phyloP scores from a whole-genome alignment of 192 early-diverging fungal species.

The Backusella psychrophila region DNA sequence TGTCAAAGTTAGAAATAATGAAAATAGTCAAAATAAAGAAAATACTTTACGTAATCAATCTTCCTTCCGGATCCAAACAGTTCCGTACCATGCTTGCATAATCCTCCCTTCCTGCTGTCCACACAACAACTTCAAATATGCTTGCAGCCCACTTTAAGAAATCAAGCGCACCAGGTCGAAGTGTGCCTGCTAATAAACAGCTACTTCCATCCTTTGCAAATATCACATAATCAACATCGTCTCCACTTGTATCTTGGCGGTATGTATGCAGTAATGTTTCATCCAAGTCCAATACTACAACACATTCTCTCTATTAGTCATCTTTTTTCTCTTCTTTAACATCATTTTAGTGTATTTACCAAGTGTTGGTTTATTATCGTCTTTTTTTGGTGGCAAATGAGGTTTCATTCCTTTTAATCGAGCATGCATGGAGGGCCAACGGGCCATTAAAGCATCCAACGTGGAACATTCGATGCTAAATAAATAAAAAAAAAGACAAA shows the following conservation, averaged over 20 bases:
- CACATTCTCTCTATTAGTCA: neutral
- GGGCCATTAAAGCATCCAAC: slow-evolving; percentile 31
- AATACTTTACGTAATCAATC: slow-evolving; percentile 30
- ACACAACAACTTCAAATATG: slow-evolving; percentile 38
- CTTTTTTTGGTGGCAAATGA: slow-evolving; percentile 35
- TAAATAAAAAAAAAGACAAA: neutral
- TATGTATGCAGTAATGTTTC: slow-evolving; percentile 40
- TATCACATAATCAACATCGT: slow-evolving; percentile 30
- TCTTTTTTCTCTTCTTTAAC: neutral
- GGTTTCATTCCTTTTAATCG: slow-evolving; percentile 33
- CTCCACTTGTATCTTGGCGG: slow-evolving; percentile 10
- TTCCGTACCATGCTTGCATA: slow-evolving; percentile 30
- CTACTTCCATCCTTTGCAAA: slow-evolving; percentile 27
- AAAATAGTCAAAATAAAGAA: neutral
- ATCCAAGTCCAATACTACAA: slow-evolving; percentile 34
- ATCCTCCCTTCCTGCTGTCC: slow-evolving; percentile 36
- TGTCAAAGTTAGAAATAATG: neutral
- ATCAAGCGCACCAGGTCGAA: slow-evolving; percentile 31
- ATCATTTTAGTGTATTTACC: slow-evolving; percentile 15
- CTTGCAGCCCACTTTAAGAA: slow-evolving; percentile 34
- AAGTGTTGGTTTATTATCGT: slow-evolving; percentile 29
- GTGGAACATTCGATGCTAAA: slow-evolving; percentile 33
- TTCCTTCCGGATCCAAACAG: slow-evolving; percentile 28
- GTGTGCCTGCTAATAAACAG: slow-evolving; percentile 25
- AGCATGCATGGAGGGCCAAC: slow-evolving; percentile 37